Conservation (phyloP, 768 basidiomycete species). For the Kwoniella botswanensis region DNA sequence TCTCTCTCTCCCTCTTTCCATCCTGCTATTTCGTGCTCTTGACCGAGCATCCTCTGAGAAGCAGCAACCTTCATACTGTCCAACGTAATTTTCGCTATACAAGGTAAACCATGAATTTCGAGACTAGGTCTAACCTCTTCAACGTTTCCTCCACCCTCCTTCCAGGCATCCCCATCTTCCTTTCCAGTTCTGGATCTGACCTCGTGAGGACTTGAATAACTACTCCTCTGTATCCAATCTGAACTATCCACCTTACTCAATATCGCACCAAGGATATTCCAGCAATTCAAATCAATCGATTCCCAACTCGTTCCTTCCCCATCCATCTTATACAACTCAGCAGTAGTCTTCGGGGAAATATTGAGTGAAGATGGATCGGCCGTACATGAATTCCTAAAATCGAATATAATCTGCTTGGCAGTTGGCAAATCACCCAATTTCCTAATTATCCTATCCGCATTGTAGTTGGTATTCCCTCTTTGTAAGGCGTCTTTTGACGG, state of each 20-base stretch:
- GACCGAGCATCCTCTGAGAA: background rate
- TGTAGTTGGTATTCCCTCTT: background rate
- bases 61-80: background rate
- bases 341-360: background rate
- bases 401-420: background rate
- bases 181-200: too few species aligned
- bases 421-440: background rate
- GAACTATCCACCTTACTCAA: background rate
- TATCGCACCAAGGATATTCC: background rate
- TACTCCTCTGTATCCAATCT: background rate
- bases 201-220: background rate
- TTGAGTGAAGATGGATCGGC: background rate
- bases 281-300: constrained; percentile 3
- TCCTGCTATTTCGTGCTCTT: background rate
- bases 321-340: background rate
- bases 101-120: constrained; percentile 2
- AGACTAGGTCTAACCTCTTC: background rate
- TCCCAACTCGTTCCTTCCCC: background rate
- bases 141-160: background rate
- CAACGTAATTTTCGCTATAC: background rate
- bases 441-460: background rate
- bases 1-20: background rate
- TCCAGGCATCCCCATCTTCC: too few species aligned
- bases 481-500: background rate
- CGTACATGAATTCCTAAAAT: background rate